These are phyloP conservation scores for Bombardia bombarda DNA, from an alignment of 495 filamentous ascomycete genomes.

Conservation along the genomic window DNA sequence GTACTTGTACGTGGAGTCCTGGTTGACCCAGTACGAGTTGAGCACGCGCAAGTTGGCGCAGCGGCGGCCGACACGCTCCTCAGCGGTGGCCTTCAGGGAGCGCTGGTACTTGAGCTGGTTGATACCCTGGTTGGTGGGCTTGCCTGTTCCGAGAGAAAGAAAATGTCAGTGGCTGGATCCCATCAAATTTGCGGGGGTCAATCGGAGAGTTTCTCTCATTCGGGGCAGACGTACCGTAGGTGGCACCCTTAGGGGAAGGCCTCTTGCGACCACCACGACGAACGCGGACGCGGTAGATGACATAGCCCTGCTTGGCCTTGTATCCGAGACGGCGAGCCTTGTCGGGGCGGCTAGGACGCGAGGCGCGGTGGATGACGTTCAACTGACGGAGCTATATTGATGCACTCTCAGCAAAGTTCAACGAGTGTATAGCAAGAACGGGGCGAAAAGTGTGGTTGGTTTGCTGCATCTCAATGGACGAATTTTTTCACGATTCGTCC, in stretches of 20 bases:
- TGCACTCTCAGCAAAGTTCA: conserved; percentile 99
- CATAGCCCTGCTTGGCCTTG: conserved; percentile 99
- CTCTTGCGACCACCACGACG: conserved; percentile 95
- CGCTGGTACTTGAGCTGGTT: conserved; percentile 99
- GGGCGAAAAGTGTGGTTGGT: background rate
- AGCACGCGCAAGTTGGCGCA: conserved; percentile 97
- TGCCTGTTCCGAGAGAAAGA: conserved; percentile 49
- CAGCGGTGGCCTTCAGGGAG: conserved; percentile 90
- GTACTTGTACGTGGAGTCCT: conserved; percentile 99
- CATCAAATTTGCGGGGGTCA: no score
- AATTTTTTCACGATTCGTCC: background rate
- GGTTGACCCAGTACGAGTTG: conserved; percentile 99
- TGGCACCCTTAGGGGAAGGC: conserved; percentile 95
- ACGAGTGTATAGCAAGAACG: conserved; percentile 91
- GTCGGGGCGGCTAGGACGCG: conserved; percentile 95
- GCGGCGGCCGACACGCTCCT: conserved; percentile 98
- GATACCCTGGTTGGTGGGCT: conserved; percentile 99
- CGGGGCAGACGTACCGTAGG: conserved; percentile 63
- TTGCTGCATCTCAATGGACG: background rate
- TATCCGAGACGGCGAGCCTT: conserved; percentile 99
- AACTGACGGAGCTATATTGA: conserved; percentile 98
- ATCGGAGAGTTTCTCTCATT: no score
- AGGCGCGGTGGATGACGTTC: conserved; percentile 98
- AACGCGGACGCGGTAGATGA: conserved; percentile 98
- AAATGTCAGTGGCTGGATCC: conserved; percentile 11